phyloP scores from a whole-genome alignment of 2,329 filamentous ascomycete genomes.

The Pyricularia sp. region DNA sequence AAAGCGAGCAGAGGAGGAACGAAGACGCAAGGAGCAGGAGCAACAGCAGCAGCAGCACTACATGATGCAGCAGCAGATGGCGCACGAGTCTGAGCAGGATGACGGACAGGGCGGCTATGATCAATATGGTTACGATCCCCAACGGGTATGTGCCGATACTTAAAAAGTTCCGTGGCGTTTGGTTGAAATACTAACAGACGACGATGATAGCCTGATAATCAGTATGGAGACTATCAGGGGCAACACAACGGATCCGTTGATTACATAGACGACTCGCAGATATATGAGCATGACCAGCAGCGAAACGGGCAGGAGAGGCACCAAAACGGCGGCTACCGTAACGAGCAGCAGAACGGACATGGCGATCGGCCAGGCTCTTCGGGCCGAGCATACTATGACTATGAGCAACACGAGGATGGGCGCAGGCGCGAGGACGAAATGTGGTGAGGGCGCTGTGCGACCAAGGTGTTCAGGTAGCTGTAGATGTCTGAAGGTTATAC shows the following conservation, averaged over 20 bases:
- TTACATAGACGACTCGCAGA: constrained; percentile 24
- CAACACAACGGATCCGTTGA: constrained; percentile 15
- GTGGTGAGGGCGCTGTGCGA: constrained; percentile 12
- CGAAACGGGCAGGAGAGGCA: constrained; percentile 8
- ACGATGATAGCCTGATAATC: constrained; percentile 15
- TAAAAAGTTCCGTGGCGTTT: background rate
- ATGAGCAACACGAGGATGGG: constrained; percentile 10
- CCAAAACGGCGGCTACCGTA: constrained; percentile 8
- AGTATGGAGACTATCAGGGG: constrained; percentile 19
- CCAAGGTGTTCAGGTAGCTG: background rate
- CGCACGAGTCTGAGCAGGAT: constrained; percentile 10
- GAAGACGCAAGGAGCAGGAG: constrained; percentile 37
- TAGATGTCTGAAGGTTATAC: background rate
- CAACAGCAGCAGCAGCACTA: constrained; percentile 32
- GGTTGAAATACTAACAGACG: constrained; percentile 1
- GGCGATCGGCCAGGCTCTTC: background rate
- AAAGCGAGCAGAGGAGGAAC: constrained; percentile 29
- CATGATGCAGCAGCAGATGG: constrained; percentile 17
- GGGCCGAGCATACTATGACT: constrained; percentile 15
- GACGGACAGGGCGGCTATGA: constrained; percentile 15
- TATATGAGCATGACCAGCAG: constrained; percentile 24
- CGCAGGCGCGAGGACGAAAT: constrained; percentile 13
- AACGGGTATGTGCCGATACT: constrained; percentile 17
- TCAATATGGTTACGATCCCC: constrained; percentile 25
- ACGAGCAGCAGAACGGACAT: constrained; percentile 7